Conservation (phyloP, 2,329 filamentous ascomycete species). For the Chaetomium strumarium region DNA sequence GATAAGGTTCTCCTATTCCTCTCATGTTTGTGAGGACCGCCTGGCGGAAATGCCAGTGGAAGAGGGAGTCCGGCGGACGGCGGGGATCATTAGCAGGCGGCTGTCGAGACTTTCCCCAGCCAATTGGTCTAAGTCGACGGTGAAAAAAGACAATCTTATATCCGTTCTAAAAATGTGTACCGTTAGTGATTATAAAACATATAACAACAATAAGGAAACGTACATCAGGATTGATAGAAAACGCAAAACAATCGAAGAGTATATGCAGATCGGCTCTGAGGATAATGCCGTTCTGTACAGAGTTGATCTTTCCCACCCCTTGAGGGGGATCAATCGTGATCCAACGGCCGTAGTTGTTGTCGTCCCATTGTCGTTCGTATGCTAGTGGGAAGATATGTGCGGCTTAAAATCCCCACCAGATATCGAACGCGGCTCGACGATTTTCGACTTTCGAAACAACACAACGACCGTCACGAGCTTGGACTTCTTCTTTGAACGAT, state of each 20-base stretch:
- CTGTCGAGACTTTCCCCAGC: background rate
- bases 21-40: slow-evolving; percentile 5
- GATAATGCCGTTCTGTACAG: slow-evolving; percentile 4
- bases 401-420: slow-evolving; percentile 2
- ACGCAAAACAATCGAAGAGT: background rate
- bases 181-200: background rate
- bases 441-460: slow-evolving; percentile 1
- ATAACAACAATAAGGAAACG: background rate
- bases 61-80: background rate
- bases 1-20: background rate
- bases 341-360: slow-evolving; percentile 2
- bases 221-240: slow-evolving; percentile 9
- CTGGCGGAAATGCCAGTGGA: slow-evolving; percentile 7
- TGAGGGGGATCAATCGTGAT: slow-evolving; percentile 2
- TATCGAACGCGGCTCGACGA: background rate
- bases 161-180: background rate
- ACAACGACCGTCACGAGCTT: slow-evolving; percentile 1
- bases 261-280: background rate
- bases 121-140: background rate
- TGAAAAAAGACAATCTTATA: slow-evolving; percentile 1
- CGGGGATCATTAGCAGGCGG: slow-evolving; percentile 1
- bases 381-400: slow-evolving; percentile 6
- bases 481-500: slow-evolving; percentile 2
- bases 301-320: slow-evolving; percentile 4
- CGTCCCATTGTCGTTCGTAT: slow-evolving; percentile 2